Percentiles rank a stretch among this genome's conserved stretches.
Evolutionary conservation across 1,284 basidiomycete species (phyloP).

Genomic region (Heterobasidion occidentale): DNA sequence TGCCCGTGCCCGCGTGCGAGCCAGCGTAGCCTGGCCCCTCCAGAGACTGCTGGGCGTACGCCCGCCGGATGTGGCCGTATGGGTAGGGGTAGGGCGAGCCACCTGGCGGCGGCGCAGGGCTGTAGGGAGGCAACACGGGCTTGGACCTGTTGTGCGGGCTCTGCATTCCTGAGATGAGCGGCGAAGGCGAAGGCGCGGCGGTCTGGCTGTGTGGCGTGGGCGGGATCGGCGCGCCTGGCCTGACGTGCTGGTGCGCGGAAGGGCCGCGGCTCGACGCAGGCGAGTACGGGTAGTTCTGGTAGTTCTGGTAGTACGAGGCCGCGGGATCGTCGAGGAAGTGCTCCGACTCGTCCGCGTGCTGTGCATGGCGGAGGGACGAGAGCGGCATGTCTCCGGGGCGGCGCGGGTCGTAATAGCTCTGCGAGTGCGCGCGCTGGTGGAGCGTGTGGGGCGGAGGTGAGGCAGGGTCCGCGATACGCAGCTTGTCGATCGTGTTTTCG

Average conservation of each 20-base stretch:
- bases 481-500: slow-evolving; percentile 27
- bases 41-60: too few species aligned
- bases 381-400: slow-evolving; percentile 1
- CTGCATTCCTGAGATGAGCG: slow-evolving; percentile 38
- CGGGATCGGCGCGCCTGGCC: slow-evolving; percentile 66
- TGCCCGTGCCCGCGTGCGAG: slow-evolving; percentile 23
- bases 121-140: slow-evolving; percentile 20
- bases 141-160: slow-evolving; percentile 23
- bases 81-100: slow-evolving; percentile 74
- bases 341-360: slow-evolving; percentile 41
- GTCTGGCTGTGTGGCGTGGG: slow-evolving; percentile 70
- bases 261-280: slow-evolving; percentile 11
- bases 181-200: slow-evolving; percentile 60
- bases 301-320: slow-evolving; percentile 49
- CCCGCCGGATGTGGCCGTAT: slow-evolving; percentile 61
- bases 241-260: slow-evolving; percentile 20
- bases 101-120: slow-evolving; percentile 37
- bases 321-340: slow-evolving; percentile 47
- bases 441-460: slow-evolving; percentile 9
- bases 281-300: slow-evolving; percentile 34
- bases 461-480: slow-evolving; percentile 11
- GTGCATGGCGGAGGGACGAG: slow-evolving; percentile 9
- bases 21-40: slow-evolving; percentile 25
- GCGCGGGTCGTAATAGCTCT: slow-evolving; percentile 2
- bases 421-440: not conserved